Evolutionary conservation across 2,329 filamentous ascomycete genomes (phyloP).

Genomic region (Phialocephala subalpina): DNA sequence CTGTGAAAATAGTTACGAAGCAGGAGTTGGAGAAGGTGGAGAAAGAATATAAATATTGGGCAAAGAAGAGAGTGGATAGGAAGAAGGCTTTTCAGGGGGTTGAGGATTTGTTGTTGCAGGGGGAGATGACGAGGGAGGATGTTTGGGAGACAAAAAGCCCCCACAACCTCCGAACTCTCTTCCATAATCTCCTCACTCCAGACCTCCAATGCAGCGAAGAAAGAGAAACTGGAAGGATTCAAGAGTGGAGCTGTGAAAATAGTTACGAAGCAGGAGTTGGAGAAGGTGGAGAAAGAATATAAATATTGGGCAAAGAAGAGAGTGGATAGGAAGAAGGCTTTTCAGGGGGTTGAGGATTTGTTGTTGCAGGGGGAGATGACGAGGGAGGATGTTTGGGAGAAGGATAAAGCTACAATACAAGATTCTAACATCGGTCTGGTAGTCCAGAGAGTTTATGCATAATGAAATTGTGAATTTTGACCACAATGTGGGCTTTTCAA

Average conservation of each 20-base stretch:
- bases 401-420: conserved; percentile 12
- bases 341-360: conserved; percentile 45
- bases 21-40: conserved; percentile 57
- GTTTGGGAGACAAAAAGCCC: conserved; percentile 52
- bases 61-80: conserved; percentile 40
- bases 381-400: conserved; percentile 57
- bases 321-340: conserved; percentile 42
- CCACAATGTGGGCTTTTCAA: too few relatives aligned
- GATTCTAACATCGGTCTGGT: too few relatives aligned
- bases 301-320: conserved; percentile 50
- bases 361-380: conserved; percentile 53
- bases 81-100: conserved; percentile 40
- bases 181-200: neutral
- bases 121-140: conserved; percentile 53
- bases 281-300: conserved; percentile 54
- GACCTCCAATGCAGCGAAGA: conserved; percentile 35
- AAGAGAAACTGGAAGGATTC: conserved; percentile 49
- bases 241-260: conserved; percentile 49
- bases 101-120: conserved; percentile 53
- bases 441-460: too few relatives aligned
- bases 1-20: conserved; percentile 52
- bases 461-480: too few relatives aligned
- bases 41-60: conserved; percentile 55
- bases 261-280: conserved; percentile 56
- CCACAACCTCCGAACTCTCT: conserved; percentile 58